phyloP scores from a whole-genome alignment of 164 flowering plant species.

The Stephania cephalantha region DNA sequence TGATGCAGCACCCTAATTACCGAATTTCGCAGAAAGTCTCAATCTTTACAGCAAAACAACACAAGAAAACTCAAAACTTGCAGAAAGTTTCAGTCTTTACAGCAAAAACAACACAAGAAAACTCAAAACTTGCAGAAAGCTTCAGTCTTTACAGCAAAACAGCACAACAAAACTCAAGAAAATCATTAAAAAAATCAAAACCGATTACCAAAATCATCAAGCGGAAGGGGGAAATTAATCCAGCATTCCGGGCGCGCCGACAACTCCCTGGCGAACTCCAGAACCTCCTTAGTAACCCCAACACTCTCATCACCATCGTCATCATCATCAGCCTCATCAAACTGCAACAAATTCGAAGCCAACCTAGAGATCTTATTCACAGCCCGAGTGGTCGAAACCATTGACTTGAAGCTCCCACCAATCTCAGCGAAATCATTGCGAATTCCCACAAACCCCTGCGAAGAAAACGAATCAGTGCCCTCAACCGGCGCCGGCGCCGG shows the following conservation, averaged over 20 bases:
- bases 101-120: not conserved
- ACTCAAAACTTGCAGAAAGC: no score
- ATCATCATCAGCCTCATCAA: conserved; percentile 17
- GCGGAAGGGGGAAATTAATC: conserved; percentile 45
- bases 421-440: conserved; percentile 55
- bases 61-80: not conserved
- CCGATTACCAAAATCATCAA: conserved; percentile 23
- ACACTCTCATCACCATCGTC: conserved; percentile 22
- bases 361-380: conserved; percentile 38
- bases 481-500: conserved; percentile 1
- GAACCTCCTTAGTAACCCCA: conserved; percentile 42
- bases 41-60: not conserved
- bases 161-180: not conserved
- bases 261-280: conserved; percentile 39
- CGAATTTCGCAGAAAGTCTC: not conserved
- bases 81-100: not conserved
- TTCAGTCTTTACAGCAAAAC: not conserved
- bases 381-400: conserved; percentile 32
- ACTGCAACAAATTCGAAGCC: conserved; percentile 36
- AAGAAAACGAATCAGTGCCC: conserved; percentile 16
- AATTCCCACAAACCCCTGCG: conserved; percentile 27
- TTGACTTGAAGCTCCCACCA: conserved; percentile 42
- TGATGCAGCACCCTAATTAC: not conserved
- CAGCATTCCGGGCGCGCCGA: conserved; percentile 39
- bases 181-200: not conserved